Conservation (phyloP, 441 rosid species). For the Mallotus repandus region DNA sequence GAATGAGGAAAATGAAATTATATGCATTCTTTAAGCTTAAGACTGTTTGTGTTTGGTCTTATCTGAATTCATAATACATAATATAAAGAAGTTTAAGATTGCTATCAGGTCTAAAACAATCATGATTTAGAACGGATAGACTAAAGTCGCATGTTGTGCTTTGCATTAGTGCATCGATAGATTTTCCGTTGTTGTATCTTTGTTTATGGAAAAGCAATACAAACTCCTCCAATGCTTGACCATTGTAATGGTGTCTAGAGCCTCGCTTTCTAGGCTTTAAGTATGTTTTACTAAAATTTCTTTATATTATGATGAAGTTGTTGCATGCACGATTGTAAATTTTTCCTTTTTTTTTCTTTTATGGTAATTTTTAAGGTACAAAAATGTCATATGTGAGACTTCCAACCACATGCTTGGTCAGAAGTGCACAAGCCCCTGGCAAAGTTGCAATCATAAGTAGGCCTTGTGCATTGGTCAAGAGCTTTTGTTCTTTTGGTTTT, state of each 20-base stretch:
- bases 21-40: neutral
- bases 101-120: neutral
- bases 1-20: no score
- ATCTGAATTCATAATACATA: neutral
- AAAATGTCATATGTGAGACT: constrained; percentile 39
- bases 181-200: neutral
- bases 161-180: neutral
- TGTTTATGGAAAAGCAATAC: neutral
- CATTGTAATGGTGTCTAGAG: neutral
- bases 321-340: neutral
- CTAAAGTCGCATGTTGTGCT: neutral
- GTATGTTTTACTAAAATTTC: neutral
- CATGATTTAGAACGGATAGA: neutral
- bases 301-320: neutral
- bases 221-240: neutral
- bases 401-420: constrained; percentile 31
- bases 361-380: constrained; percentile 20
- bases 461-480: constrained; percentile 23
- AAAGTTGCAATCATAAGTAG: constrained; percentile 7
- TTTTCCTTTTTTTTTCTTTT: neutral
- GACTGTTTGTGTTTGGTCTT: neutral
- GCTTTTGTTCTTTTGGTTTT: constrained; percentile 23
- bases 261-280: neutral
- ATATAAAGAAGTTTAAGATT: neutral
- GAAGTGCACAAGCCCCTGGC: constrained; percentile 18